phyloP scores from a whole-genome alignment of 768 basidiomycete species.

The Tylopilus plumbeoviolaceoides region DNA sequence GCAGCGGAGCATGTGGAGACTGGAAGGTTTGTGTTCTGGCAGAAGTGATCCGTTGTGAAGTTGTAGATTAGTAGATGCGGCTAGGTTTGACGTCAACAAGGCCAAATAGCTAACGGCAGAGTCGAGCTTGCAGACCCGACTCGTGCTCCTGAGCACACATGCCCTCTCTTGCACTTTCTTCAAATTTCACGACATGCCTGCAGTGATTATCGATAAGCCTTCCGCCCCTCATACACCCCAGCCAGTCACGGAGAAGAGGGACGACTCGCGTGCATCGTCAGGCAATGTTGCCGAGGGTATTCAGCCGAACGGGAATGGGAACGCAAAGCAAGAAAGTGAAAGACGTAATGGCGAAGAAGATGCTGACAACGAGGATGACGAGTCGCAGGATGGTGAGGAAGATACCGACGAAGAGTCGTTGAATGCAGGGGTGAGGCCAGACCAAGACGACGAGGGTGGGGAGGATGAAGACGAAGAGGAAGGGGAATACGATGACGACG shows the following conservation, averaged over 20 bases:
- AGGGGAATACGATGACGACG: slow-evolving; percentile 55
- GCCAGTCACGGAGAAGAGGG: neutral
- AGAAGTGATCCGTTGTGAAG: too few relatives aligned
- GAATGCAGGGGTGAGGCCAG: neutral
- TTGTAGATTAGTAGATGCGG: too few relatives aligned
- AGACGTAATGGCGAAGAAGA: slow-evolving; percentile 4
- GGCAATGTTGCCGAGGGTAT: neutral
- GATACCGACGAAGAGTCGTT: neutral
- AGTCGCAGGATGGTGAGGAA: slow-evolving; percentile 5
- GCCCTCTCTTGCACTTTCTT: neutral
- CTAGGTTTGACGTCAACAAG: slow-evolving; percentile 12
- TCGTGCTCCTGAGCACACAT: slow-evolving; percentile 9
- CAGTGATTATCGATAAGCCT: neutral
- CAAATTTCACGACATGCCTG: slow-evolving; percentile 9
- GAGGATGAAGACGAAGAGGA: slow-evolving; percentile 23
- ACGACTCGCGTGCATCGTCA: neutral
- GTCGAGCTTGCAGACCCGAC: neutral
- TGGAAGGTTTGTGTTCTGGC: too few relatives aligned
- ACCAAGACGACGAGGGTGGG: slow-evolving; percentile 7
- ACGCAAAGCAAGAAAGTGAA: neutral
- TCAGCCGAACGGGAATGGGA: slow-evolving; percentile 20
- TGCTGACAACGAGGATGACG: neutral
- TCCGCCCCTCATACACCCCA: neutral
- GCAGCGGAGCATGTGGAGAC: too few relatives aligned
- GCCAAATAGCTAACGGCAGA: slow-evolving; percentile 12